Base-by-base conservation (phyloP, 148 eudicot genomes). In the Rhododendron kiyosumense region DNA sequence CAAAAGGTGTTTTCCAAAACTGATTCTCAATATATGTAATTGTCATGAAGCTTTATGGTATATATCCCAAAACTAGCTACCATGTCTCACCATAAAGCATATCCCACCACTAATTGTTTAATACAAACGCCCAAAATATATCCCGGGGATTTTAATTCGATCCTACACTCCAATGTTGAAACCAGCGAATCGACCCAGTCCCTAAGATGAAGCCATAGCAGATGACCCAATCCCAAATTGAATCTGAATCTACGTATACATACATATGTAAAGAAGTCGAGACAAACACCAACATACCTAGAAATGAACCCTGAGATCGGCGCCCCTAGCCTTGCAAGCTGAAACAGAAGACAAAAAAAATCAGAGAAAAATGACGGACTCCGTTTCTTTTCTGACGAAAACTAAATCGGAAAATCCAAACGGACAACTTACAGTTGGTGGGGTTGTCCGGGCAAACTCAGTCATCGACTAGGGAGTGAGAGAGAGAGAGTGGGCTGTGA, bases 321-420 rank as follows among this genome's bases (percentile, higher is more conserved):
- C 89, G 1, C 94, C 94, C 88, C 91, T 89, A 9, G 94, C 89
- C 46, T 92, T 92, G 91, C 94, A 92, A 71, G 92, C 94, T 92
- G 91, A 86, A 86, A 80, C 0, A 75, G 13, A 85, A 79, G 32
- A 4, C 45, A 32, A 2, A 85, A 65, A 26, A 49, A 84, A 48
- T 46, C 13, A 3, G 15, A 46, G 10, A 1, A 71, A 18, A 38
- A 28, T 10, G n/a, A n/a, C 7, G 13, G 36, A 24, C n/a, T 63
- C 14, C 52, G 1, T 49, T 12, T 49, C 26, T 2, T 84, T 75
- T 61, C 59, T 22, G 18, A 32, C 36, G 26, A 88, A 73, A 32
- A 34, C 38, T 3, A 28, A 41, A 59, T 13, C 51, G 34, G 65
- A 22, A 52, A 73, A 74, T 17, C 15, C 4, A 48, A 8, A 69